Base-by-base conservation (phyloP, 257 asterid species). In the Avicennia marina region DNA sequence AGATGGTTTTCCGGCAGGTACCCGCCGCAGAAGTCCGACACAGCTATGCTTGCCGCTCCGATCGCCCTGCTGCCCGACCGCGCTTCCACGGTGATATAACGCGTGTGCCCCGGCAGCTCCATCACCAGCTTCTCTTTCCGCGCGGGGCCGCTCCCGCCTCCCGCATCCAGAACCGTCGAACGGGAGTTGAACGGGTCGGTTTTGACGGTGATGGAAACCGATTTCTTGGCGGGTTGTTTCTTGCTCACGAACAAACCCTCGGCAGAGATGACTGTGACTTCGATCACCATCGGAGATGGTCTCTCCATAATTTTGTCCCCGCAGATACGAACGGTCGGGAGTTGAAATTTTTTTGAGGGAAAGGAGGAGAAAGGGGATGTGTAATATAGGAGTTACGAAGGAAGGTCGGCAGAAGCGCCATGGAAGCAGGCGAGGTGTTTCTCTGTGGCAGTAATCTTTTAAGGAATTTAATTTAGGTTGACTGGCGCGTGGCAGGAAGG, bases 1-100 rank as follows among this genome's bases (percentile, higher is more conserved):
- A 87, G 19, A 42, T 82, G 68, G 36, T 77, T 78, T 3, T 75
- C 83, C 6, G 95, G 96, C 41, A 82, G 62, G 38, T 46, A 12
- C 7, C 86, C 90, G 6, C 95, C 95, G 24, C 32, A n/a, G 60
- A 90, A 87, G 68, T 90, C 98, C 21, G 91, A 54, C 3, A 75
- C 76, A 0, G 91, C 94, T 22, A 90, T 74, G 1, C 9, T 72
- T 1, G 82, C 93, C 5, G 67, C 34, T n/a, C 94, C 95, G 7
- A 87, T 19, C 4, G 66, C 53, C 72, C 57, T 67, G 56, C 72
- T 42, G 18, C 72, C 76, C 12, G 78, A 76, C 6, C 67, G 65
- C 11, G 72, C 86, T 47, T 86, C 95, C 40, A 78, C 84, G 1
- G 75, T 70, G 0, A 90, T 9, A 26, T 57, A 67, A 20, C 75